Evolutionary conservation across 2,329 filamentous ascomycete genomes (phyloP), one percentile per base, ranked within the genome.

Genomic region (Chrysosporium keratinophilum): DNA sequence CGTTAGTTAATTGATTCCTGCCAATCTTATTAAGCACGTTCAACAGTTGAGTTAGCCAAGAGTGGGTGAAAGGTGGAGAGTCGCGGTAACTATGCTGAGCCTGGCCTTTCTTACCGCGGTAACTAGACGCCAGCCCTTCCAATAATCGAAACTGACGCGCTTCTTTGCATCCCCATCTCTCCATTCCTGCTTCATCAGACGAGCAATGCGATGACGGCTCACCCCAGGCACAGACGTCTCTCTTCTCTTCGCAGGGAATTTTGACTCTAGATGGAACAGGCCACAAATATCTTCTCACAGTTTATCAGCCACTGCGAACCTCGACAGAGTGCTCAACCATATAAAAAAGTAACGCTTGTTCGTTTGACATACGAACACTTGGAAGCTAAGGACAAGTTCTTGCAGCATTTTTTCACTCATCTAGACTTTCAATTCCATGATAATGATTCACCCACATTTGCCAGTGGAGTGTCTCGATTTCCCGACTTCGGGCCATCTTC

Each of bases 321-420:
- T 19, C 37, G 50, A 50, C 59, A 59, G 54, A 51, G 52, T 15
- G 37, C 52, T 41, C 37, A 50, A 31, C 59, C 57, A 35, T 60
- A 60, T 55, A 58, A 57, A 47, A 54, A 55, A 43, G 42, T 59
- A 52, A 59, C 59, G 44, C 54, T 60, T 35, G 57, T 59, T 42
- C 59, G 57, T 45, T 52, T 59, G 20, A 60, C 56, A 28, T 58
- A 60, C 46, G 55, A 58, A 48, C 46, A 57, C 44, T 52, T 54
- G 11, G 49, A 52, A 42, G 54, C 57, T 31, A 58, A 60, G 46
- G 52, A 47, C 31, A 52, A 37, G 34, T 55, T 55, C 34, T 43
- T 55, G 35, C 40, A 35, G 35, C 48, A 40, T 34, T 55, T 55
- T 34, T 55, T 55, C 34, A 46, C 41, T 45, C 42, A 55, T 42